A percentile compares a stretch with the other conserved stretches of the same genome.
Evolutionary conservation across 768 basidiomycete species (phyloP).

Genomic region (Neoboletus magnificus): DNA sequence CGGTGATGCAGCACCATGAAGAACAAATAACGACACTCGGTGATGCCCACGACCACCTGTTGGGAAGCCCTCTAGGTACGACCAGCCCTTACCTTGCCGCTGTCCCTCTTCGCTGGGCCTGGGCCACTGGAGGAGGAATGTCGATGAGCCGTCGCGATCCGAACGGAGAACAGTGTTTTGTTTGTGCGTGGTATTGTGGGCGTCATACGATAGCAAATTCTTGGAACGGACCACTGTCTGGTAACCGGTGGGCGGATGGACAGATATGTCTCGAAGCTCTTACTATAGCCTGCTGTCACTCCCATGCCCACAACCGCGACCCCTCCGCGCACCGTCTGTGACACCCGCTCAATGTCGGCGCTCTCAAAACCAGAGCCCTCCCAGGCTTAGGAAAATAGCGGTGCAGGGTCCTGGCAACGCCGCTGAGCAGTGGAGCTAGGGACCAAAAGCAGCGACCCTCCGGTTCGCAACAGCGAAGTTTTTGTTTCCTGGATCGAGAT

Average conservation of each 20-base stretch:
- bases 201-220: not conserved
- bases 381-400: conserved; percentile 9
- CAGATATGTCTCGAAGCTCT: not conserved
- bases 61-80: no score
- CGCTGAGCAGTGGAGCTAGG: conserved; percentile 26
- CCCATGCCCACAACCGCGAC: conserved; percentile 17
- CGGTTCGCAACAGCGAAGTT: conserved; percentile 29
- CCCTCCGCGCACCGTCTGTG: conserved; percentile 23
- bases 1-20: not conserved
- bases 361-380: conserved; percentile 7
- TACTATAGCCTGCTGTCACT: not conserved
- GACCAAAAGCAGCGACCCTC: conserved; percentile 25
- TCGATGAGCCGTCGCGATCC: conserved; percentile 2
- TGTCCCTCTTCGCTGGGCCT: not conserved
- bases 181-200: not conserved
- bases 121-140: not conserved
- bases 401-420: conserved; percentile 27
- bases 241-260: not conserved
- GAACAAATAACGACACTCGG: conserved; percentile 2
- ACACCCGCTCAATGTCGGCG: conserved; percentile 9
- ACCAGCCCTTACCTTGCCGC: not conserved
- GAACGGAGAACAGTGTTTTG: not conserved
- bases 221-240: not conserved
- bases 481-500: conserved; percentile 27
- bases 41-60: not conserved